Conservation (phyloP, 176 grass and related monocot genomes). For the Oropetium thomaeum region DNA sequence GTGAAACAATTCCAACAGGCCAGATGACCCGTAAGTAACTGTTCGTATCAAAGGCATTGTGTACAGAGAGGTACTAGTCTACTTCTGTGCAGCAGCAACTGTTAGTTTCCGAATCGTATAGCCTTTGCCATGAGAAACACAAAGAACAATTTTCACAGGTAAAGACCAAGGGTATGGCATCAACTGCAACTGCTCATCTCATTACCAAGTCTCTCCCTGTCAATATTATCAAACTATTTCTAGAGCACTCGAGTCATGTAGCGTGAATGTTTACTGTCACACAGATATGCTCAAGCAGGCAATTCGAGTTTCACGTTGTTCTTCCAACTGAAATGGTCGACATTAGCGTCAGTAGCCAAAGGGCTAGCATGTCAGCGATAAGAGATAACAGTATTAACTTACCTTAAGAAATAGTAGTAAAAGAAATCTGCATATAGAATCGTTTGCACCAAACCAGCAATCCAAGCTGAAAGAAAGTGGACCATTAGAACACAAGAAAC, state of each 20-base stretch:
- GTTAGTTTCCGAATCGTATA: conserved; percentile 34
- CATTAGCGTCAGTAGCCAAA: background rate
- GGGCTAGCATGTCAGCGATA: background rate
- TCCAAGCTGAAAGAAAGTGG: conserved; percentile 68
- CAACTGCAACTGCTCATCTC: conserved; percentile 15
- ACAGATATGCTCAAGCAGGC: conserved; percentile 53
- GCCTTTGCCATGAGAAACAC: conserved; percentile 35
- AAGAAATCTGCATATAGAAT: conserved; percentile 93
- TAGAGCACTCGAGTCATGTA: conserved; percentile 8
- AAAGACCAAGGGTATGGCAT: conserved; percentile 7
- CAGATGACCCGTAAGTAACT: conserved; percentile 14
- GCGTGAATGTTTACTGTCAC: background rate
- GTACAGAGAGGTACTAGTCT: conserved; percentile 36
- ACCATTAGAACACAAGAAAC: background rate
- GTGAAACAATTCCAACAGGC: conserved; percentile 8
- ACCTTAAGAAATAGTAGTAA: conserved; percentile 98
- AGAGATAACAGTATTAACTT: background rate
- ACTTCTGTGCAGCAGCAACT: conserved; percentile 41
- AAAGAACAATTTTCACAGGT: conserved; percentile 16
- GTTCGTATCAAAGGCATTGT: background rate
- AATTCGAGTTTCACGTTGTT: conserved; percentile 92
- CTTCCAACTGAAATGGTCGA: conserved; percentile 72
- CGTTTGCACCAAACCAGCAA: conserved; percentile 91
- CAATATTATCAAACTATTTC: conserved; percentile 30
- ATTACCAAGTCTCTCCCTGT: conserved; percentile 33